phyloP scores from a whole-genome alignment of 352 stramenopile genomes.

The Phytophthora sojae region DNA sequence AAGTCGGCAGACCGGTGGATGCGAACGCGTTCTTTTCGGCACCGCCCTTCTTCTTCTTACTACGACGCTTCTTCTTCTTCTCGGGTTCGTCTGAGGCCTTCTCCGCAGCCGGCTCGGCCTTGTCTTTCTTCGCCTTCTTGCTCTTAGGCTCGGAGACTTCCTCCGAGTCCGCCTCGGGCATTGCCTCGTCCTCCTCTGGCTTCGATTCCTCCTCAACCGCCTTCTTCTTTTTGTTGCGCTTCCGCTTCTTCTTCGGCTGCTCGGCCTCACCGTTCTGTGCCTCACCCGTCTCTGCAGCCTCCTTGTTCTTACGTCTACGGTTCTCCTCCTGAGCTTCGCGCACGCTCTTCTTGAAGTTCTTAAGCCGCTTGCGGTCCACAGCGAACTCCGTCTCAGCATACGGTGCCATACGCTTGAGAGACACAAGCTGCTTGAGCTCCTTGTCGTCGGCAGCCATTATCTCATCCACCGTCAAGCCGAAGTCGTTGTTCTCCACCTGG shows the following conservation, averaged over 20 bases:
- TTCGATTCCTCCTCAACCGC: conserved; percentile 16
- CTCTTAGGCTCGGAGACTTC: conserved; percentile 43
- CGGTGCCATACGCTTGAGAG: conserved; percentile 96
- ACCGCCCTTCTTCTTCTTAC: conserved; percentile 66
- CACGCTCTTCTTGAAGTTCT: conserved; percentile 76
- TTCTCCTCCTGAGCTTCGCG: conserved; percentile 47
- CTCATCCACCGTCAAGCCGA: conserved; percentile 97
- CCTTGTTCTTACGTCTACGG: conserved; percentile 47
- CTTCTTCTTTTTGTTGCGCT: conserved; percentile 76
- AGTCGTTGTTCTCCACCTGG: conserved; percentile 95
- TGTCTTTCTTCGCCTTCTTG: conserved; percentile 41
- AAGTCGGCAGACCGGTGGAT: conserved; percentile 68
- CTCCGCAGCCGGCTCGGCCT: conserved; percentile 15
- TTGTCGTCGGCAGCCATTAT: conserved; percentile 98
- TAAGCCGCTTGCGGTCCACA: conserved; percentile 77
- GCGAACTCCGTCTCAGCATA: conserved; percentile 91
- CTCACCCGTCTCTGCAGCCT: conserved; percentile 20
- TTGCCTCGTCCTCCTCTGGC: conserved; percentile 23
- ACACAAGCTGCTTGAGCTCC: conserved; percentile 97
- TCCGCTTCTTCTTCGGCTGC: conserved; percentile 71
- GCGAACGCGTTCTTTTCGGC: conserved; percentile 53
- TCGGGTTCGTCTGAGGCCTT: conserved; percentile 23
- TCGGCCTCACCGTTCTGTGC: conserved; percentile 29
- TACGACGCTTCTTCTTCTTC: conserved; percentile 68
- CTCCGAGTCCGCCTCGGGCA: conserved; percentile 8